Conservation (phyloP, 768 basidiomycete genomes). For the Leucosporidium creatinivorum region DNA sequence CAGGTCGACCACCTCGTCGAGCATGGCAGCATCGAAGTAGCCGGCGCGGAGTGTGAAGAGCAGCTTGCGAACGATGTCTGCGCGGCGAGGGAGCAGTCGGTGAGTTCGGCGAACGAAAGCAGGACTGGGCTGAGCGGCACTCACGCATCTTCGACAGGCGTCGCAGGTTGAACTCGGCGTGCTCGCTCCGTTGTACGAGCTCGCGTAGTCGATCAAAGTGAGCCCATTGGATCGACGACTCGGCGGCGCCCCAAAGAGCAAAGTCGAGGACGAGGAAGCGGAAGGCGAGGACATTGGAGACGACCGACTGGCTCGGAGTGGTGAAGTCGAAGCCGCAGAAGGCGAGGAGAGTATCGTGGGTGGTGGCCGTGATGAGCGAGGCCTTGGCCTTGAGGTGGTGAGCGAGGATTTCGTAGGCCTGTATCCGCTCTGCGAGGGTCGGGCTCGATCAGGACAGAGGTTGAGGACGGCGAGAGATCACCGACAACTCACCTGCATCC, state of each 20-base stretch:
- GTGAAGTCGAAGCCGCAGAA: conserved; percentile 79
- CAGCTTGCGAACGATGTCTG: conserved; percentile 57
- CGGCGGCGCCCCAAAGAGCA: conserved; percentile 73
- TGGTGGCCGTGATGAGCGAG: conserved; percentile 65
- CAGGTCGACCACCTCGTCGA: conserved; percentile 53
- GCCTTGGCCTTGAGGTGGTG: conserved; percentile 65
- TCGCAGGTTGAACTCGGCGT: conserved; percentile 67
- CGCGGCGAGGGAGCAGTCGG: rapidly evolving
- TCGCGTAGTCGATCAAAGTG: conserved; percentile 76
- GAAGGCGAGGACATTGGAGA: conserved; percentile 76
- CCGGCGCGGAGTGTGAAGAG: conserved; percentile 74
- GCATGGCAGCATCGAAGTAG: conserved; percentile 59
- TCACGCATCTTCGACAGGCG: conserved; percentile 59
- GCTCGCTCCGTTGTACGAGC: conserved; percentile 63
- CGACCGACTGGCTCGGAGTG: conserved; percentile 68
- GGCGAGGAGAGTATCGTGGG: conserved; percentile 75
- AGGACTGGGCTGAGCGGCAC: background rate
- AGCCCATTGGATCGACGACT: conserved; percentile 63
- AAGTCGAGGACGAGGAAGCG: conserved; percentile 78
- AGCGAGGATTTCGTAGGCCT: conserved; percentile 83
- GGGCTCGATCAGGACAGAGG: no score
- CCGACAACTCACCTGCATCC: conserved; percentile 76
- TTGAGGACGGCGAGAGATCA: no score
- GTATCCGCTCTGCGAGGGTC: background rate
- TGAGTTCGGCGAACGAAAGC: background rate